Base-by-base conservation (phyloP, 192 early-diverging fungal species). In the Jimgerdemannia lactiflua region DNA sequence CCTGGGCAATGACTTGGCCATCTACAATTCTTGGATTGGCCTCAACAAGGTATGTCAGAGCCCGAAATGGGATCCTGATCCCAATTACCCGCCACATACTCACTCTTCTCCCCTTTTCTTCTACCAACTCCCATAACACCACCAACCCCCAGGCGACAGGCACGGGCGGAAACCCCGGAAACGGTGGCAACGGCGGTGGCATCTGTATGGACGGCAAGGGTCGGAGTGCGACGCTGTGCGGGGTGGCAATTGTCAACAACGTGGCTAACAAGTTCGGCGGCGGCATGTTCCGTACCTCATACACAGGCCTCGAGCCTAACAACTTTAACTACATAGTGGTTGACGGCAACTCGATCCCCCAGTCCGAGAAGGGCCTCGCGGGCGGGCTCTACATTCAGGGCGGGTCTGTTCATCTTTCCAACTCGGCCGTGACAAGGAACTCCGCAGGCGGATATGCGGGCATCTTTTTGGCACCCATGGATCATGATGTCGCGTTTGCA, bases 301-400 rank as follows among this genome's bases (percentile, higher is more conserved):
- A 68, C 67, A 41, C 67, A 2, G 40, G 40, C 67, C 49, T 59
- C 49, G 67, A 68, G 67, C 19, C 40, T 9, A 68, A 68, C 40
- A 20, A 41, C 18, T 68, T 68, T 18, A 19, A 68, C 40, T 19
- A 68, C 19, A 20, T 68, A 6, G 8, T 68, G 7, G 67, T 68
- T 41, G 67, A 68, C 40, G 40, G 67, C 6, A 68, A 68, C 40
- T 7, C 6, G 19, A 41, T 41, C 19, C 8, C 9, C 29, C 7
- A 68, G 67, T 6, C 67, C 40, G 67, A 2, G 9, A 19, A 19
- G 7, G 67, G 67, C 40, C 67, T 68, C 67, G 67, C 67, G 7
- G 67, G 67, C 6, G 67, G 67, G 7, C 67, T 68, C 40, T 68
- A 68, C 67, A 68, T 68, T 41, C 67, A 68, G 40, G 67, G 67